A percentile compares a stretch with the other conserved stretches of the same genome.
phyloP scores from a whole-genome alignment of 257 asterid species.

The Solanum paucissectum region DNA sequence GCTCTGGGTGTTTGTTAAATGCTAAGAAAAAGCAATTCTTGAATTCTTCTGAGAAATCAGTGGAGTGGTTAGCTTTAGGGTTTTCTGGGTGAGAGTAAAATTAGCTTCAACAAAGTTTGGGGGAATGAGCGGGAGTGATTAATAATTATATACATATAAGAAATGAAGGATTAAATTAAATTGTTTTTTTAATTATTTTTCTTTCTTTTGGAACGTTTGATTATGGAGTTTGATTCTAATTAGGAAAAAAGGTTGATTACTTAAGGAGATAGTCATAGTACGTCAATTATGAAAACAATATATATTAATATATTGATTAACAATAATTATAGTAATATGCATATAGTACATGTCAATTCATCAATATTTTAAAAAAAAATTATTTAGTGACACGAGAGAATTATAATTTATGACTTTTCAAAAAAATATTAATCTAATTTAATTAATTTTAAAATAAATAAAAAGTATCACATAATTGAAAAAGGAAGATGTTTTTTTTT shows the following conservation, averaged over 20 bases:
- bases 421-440: no score
- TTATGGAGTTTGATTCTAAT: not conserved
- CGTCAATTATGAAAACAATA: not conserved
- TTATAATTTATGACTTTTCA: no score
- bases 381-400: no score
- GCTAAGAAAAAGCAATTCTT: not conserved
- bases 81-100: not conserved
- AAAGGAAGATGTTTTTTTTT: no score
- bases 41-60: not conserved
- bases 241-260: not conserved
- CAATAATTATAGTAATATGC: no score
- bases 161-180: not conserved
- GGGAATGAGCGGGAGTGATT: slow-evolving; percentile 1
- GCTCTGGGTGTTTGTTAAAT: not conserved
- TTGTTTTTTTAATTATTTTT: not conserved
- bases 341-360: not conserved
- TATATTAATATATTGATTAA: not conserved
- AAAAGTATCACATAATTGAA: no score
- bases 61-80: not conserved
- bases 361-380: no score
- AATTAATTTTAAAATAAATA: no score
- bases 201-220: not conserved
- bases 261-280: not conserved
- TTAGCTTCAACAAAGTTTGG: not conserved
- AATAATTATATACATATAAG: not conserved